Conservation (phyloP, 305 asterid genomes). For the Fraxinus floribunda region DNA sequence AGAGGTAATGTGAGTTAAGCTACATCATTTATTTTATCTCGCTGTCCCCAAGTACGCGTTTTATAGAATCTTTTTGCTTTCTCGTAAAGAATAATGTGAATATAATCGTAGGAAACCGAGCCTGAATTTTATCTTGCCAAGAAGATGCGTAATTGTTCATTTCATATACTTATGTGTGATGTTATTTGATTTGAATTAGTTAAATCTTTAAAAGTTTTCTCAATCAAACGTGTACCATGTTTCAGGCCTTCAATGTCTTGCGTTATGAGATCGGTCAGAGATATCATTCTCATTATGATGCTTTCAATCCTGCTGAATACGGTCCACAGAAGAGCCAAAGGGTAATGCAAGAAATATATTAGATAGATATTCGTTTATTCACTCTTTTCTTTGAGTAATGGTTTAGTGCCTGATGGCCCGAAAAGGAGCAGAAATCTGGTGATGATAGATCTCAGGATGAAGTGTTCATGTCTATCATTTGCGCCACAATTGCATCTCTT, state of each 20-base stretch:
- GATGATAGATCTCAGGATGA: not conserved
- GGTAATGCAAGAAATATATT: conserved; percentile 40
- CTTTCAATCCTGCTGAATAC: conserved; percentile 82
- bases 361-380: conserved; percentile 14
- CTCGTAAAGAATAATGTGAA: not conserved
- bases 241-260: conserved; percentile 84
- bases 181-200: conserved; percentile 12
- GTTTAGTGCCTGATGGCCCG: not conserved
- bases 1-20: conserved; percentile 52
- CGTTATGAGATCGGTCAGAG: conserved; percentile 89
- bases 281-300: conserved; percentile 85
- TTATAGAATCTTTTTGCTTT: not conserved
- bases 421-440: not conserved
- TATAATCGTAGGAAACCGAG: not conserved
- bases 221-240: not conserved
- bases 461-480: not conserved
- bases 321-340: conserved; percentile 98
- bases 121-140: conserved; percentile 9
- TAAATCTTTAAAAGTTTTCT: not conserved
- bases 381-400: not conserved
- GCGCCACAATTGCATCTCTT: not conserved
- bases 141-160: not conserved
- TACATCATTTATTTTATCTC: not conserved
- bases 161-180: conserved; percentile 3
- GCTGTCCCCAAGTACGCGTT: not conserved